Evolutionary conservation across 306 rosid genomes (phyloP).

Genomic region (Dalbergia cultrata): DNA sequence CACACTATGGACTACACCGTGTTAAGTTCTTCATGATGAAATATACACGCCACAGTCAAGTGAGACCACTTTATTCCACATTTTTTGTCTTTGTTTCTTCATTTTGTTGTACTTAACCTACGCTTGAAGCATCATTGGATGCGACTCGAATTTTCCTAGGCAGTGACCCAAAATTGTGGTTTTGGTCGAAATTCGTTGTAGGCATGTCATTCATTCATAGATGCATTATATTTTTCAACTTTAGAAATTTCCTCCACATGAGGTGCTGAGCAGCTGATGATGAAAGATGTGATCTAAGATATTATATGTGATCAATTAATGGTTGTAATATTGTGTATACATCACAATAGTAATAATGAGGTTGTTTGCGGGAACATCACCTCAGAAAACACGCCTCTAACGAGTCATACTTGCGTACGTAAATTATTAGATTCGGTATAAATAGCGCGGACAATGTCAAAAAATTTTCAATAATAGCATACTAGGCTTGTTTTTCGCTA

Average conservation of each 20-base stretch:
- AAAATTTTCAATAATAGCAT: neutral
- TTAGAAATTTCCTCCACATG: neutral
- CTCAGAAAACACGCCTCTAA: neutral
- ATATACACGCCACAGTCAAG: slow-evolving; percentile 1
- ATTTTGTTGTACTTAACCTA: slow-evolving; percentile 18
- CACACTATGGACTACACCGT: neutral
- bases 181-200: slow-evolving; percentile 10
- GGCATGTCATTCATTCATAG: slow-evolving; percentile 13
- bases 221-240: slow-evolving; percentile 37
- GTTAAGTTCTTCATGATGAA: neutral
- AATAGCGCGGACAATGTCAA: neutral
- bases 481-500: too few species aligned
- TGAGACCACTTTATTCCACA: slow-evolving; percentile 31
- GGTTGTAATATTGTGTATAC: neutral
- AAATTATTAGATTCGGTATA: neutral
- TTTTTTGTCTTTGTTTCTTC: neutral
- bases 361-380: slow-evolving; percentile 12
- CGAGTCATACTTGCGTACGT: neutral
- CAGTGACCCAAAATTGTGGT: slow-evolving; percentile 13
- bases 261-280: slow-evolving; percentile 16
- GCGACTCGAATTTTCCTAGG: slow-evolving; percentile 28
- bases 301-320: neutral
- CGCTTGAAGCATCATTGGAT: slow-evolving; percentile 22
- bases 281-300: slow-evolving; percentile 44
- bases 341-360: neutral